phyloP scores from a whole-genome alignment of 139 green algal species.

The Tetradesmus lagerheimii region DNA sequence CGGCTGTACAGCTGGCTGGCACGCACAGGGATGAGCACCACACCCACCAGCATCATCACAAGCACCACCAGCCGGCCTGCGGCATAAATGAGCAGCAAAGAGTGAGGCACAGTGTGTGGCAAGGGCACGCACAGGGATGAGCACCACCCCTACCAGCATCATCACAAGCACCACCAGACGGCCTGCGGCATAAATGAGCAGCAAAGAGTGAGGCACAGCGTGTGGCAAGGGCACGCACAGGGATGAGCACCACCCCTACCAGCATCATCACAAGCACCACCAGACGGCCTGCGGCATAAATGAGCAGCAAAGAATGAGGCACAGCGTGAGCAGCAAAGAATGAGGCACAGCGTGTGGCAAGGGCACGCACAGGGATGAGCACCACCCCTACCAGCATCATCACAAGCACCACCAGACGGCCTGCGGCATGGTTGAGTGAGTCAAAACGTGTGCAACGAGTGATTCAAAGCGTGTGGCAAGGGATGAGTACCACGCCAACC shows the following conservation, averaged over 20 bases:
- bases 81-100: not conserved
- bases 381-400: constrained; percentile 88
- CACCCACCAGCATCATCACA: constrained; percentile 80
- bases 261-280: constrained; percentile 82
- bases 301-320: not conserved
- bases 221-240: constrained; percentile 41
- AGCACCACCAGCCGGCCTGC: constrained; percentile 75
- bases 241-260: constrained; percentile 86
- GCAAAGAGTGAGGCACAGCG: not conserved
- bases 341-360: too few species aligned
- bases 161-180: constrained; percentile 76
- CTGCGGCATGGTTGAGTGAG: constrained; percentile 36
- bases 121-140: constrained; percentile 72
- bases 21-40: constrained; percentile 86
- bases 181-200: constrained; percentile 48
- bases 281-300: constrained; percentile 60
- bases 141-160: constrained; percentile 83
- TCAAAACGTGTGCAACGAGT: too few species aligned
- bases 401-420: constrained; percentile 71
- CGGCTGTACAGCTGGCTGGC: constrained; percentile 77
- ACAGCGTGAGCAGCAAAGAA: too few species aligned
- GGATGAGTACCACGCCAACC: too few species aligned
- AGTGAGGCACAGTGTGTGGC: not conserved
- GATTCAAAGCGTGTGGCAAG: too few species aligned
- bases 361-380: constrained; percentile 72